Evolutionary conservation across 768 basidiomycete species (phyloP).

Genomic region (Stropharia rugosoannulata): DNA sequence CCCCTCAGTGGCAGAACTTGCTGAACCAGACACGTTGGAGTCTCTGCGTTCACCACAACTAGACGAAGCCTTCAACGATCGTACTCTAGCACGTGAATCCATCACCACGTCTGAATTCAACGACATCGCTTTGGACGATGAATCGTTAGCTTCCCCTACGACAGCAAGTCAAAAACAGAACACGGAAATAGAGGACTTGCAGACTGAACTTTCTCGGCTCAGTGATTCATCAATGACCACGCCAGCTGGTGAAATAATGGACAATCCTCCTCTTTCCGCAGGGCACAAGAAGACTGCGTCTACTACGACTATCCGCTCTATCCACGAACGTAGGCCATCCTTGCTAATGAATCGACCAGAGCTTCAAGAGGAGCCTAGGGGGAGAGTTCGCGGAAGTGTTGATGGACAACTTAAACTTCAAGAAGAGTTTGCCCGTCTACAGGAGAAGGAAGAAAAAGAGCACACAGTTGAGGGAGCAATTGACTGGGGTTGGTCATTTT

Average conservation of each 20-base stretch:
- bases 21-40: conserved; percentile 34
- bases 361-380: conserved; percentile 40
- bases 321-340: conserved; percentile 39
- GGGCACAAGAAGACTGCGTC: conserved; percentile 68
- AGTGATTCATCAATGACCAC: conserved; percentile 3
- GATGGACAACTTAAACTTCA: conserved; percentile 73
- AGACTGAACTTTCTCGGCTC: conserved; percentile 3
- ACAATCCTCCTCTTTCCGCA: conserved; percentile 15
- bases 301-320: conserved; percentile 53
- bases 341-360: conserved; percentile 58
- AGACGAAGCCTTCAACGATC: conserved; percentile 23
- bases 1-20: conserved; percentile 16
- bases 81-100: conserved; percentile 36
- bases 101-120: conserved; percentile 63
- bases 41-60: conserved; percentile 51
- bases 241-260: conserved; percentile 10
- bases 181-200: not conserved
- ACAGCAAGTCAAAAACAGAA: conserved; percentile 24
- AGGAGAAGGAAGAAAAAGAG: conserved; percentile 47
- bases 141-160: conserved; percentile 37
- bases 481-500: conserved; percentile 70
- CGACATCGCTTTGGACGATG: conserved; percentile 58
- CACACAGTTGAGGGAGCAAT: conserved; percentile 45
- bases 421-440: conserved; percentile 72
- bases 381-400: conserved; percentile 44